A percentile compares a stretch with the other conserved stretches of the same genome.
Conservation (phyloP, 2,329 filamentous ascomycete species). For the Aureobasidium sp. region DNA sequence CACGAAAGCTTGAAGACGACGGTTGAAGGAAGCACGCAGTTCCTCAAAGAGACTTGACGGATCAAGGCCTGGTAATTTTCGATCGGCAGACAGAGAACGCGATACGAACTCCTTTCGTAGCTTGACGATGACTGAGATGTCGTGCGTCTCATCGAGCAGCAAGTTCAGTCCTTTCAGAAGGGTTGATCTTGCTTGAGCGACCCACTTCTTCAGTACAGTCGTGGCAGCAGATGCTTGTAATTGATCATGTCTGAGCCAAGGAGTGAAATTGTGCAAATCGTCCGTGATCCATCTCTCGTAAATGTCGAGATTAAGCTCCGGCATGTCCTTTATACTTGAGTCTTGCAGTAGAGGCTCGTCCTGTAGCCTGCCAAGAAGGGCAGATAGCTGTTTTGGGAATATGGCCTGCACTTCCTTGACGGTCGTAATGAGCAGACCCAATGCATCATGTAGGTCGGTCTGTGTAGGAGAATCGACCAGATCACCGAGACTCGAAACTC, state of each 20-base stretch:
- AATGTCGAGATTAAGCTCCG: conserved; percentile 69
- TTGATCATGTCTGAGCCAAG: conserved; percentile 79
- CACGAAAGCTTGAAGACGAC: conserved; percentile 1
- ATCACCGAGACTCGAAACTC: conserved; percentile 61
- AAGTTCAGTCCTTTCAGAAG: conserved; percentile 46
- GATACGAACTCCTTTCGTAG: conserved; percentile 14
- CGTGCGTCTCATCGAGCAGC: not conserved
- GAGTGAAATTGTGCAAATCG: conserved; percentile 77
- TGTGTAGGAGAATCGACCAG: conserved; percentile 49
- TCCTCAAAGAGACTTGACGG: conserved; percentile 15
- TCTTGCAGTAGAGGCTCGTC: conserved; percentile 66
- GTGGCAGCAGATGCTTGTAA: conserved; percentile 34
- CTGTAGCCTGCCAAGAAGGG: conserved; percentile 63
- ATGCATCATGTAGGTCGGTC: conserved; percentile 53
- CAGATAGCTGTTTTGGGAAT: conserved; percentile 64
- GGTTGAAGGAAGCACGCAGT: conserved; percentile 12
- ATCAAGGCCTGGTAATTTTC: conserved; percentile 17
- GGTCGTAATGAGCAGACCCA: conserved; percentile 70
- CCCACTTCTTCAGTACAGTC: conserved; percentile 57
- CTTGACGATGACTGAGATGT: not conserved
- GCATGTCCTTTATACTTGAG: conserved; percentile 55
- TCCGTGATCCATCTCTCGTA: conserved; percentile 74
- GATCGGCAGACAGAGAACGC: conserved; percentile 5
- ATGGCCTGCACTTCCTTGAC: conserved; percentile 70
- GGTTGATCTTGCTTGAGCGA: conserved; percentile 59